phyloP scores from a whole-genome alignment of 345 rosid genomes.

The Lumnitzera racemosa region DNA sequence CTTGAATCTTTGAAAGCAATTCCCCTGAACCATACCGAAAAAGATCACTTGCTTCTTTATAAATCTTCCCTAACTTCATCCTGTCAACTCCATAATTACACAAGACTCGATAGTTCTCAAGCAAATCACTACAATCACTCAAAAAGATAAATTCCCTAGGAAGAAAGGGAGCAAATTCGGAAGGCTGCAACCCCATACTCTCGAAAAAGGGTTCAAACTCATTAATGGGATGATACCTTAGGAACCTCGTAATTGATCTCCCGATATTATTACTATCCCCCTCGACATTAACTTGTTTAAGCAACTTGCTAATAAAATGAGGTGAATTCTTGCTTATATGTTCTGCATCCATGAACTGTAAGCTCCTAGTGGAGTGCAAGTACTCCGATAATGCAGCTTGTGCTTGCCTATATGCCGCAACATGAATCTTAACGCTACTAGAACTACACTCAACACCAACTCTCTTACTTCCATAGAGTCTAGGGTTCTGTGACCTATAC shows the following conservation, averaged over 20 bases:
- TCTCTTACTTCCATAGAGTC: constrained; percentile 28
- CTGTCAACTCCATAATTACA: constrained; percentile 52
- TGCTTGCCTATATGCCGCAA: constrained; percentile 32
- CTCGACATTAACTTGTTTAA: constrained; percentile 29
- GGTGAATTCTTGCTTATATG: constrained; percentile 63
- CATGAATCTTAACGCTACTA: constrained; percentile 15
- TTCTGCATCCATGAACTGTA: constrained; percentile 58
- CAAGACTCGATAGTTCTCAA: constrained; percentile 56
- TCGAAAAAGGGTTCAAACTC: constrained; percentile 90
- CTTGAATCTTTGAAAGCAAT: constrained; percentile 39
- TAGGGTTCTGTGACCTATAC: constrained; percentile 26
- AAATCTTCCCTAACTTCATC: constrained; percentile 54
- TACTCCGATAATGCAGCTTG: constrained; percentile 69
- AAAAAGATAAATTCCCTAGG: constrained; percentile 46
- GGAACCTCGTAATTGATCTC: constrained; percentile 31
- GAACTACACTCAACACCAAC: background rate
- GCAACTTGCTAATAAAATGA: constrained; percentile 28
- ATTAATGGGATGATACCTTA: constrained; percentile 71
- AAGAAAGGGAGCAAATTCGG: constrained; percentile 38
- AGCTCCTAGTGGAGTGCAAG: constrained; percentile 50
- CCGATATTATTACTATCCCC: constrained; percentile 18
- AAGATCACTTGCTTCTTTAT: constrained; percentile 39
- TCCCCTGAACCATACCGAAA: constrained; percentile 41
- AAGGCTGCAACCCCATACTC: constrained; percentile 64
- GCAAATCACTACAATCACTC: constrained; percentile 49